Evolutionary conservation across 139 green algal genomes (phyloP), one percentile per base, ranked within the genome.

Genomic region (Closterium sp.): DNA sequence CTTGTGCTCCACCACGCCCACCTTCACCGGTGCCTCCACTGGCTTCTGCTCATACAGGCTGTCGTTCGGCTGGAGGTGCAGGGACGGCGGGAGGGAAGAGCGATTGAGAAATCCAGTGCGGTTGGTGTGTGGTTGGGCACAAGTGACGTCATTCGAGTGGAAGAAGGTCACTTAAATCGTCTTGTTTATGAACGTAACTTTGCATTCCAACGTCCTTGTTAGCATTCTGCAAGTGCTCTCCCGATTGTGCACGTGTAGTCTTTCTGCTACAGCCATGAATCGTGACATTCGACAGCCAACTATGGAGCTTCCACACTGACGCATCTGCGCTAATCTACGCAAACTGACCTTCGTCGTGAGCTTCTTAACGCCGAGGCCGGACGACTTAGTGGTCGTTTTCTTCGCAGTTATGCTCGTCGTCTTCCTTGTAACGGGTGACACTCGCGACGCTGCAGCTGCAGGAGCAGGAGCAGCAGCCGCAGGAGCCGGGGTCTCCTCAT

Each of bases 11-110:
- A 31, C n/a, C 62, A 79, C 62, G 62, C 62, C 62, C 62, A 79
- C 62, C 19, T 45, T 31, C 0, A 91, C 27, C 24, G 90, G 79
- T n/a, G 34, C 30, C 90, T 92, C 90, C n/a, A 92, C 13, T 19
- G 92, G 92, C 90, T 95, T 95, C 79, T 96, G 94, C 9, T 96
- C 93, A 84, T 95, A 96, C 73, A 96, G 21, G 93, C 87, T 95
- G 2, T 98, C 97, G 92, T 98, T 97, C n/a, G 97, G 31, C 93
- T 95, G 90, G 34, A 94, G 24, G 9, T n/a, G 29, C 21, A 7
- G 22, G 91, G 30, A 92, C 2, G 29, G 5, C 21, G 86, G 10
- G 29, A 90, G 27, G 88, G 62, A 24, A 13, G 62, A 79, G 10
- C 13, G 5, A 50, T 50, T 50, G 38, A 50, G 38, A 50, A 50